A percentile compares a stretch with the other conserved stretches of the same genome.
Conservation (phyloP, 768 basidiomycete genomes). For the Lactifluus piperatus region DNA sequence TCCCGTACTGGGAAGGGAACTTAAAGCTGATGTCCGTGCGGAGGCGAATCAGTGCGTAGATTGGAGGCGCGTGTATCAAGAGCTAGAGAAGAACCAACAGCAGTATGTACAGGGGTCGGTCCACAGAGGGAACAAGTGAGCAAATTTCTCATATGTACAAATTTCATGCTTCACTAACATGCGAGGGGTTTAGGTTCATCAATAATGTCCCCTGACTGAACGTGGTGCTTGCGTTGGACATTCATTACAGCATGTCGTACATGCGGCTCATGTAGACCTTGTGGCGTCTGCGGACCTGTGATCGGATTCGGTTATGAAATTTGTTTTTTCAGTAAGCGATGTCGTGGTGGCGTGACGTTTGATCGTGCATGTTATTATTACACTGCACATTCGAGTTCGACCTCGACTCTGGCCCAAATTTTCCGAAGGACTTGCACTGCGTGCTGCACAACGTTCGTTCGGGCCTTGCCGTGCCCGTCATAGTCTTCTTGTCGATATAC, state of each 20-base stretch:
- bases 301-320: background rate
- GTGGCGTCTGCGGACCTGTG: background rate
- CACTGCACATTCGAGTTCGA: background rate
- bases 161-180: background rate
- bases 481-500: background rate
- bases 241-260: background rate
- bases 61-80: conserved; percentile 4
- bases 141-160: background rate
- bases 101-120: conserved; percentile 1
- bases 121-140: background rate
- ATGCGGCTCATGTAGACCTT: too few relatives aligned
- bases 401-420: too few relatives aligned
- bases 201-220: background rate
- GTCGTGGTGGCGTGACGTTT: background rate
- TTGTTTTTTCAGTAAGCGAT: background rate
- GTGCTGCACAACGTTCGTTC: too few relatives aligned
- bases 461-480: too few relatives aligned
- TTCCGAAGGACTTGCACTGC: too few relatives aligned
- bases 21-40: too few relatives aligned
- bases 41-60: conserved; percentile 4
- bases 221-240: too few relatives aligned
- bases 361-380: background rate
- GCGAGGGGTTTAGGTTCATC: too few relatives aligned
- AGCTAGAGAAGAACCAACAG: conserved; percentile 2
- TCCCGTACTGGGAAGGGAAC: background rate